phyloP scores from a whole-genome alignment of 208 protist genomes.

The Acanthamoeba divionensis region DNA sequence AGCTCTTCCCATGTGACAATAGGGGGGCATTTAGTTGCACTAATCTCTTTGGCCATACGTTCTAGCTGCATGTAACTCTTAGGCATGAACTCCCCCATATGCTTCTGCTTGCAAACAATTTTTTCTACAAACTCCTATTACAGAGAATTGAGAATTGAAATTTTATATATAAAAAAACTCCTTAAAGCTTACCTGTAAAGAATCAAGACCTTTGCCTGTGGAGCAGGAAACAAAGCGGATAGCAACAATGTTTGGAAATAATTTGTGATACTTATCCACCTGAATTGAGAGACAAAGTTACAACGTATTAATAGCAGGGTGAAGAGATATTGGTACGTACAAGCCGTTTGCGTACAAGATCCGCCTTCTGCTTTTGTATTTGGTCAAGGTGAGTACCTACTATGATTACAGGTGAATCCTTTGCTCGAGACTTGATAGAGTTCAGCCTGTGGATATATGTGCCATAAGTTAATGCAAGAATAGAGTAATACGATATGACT shows the following conservation, averaged over 20 bases:
- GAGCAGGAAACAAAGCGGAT: conserved; percentile 4
- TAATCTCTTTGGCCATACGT: background rate
- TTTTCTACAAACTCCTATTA: background rate
- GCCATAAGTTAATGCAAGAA: background rate
- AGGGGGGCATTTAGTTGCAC: background rate
- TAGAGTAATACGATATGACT: background rate
- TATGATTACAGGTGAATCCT: conserved; percentile 7
- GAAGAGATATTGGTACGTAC: background rate
- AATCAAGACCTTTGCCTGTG: conserved; percentile 6
- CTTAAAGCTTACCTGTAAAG: no score
- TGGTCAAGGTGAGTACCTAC: conserved; percentile 26
- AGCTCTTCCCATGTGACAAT: background rate
- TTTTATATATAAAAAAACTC: no score
- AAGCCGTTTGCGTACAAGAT: background rate
- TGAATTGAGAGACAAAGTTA: background rate
- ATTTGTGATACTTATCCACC: background rate
- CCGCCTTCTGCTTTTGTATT: background rate
- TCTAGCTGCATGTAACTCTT: conserved; percentile 36
- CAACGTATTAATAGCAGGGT: background rate
- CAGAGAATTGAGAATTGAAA: no score
- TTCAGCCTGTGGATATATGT: background rate
- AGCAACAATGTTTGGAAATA: background rate
- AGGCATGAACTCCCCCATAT: background rate
- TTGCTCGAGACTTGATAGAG: conserved; percentile 4
- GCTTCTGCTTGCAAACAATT: background rate